phyloP scores from a whole-genome alignment of 148 eudicot species.

The Nepenthes gracilis region DNA sequence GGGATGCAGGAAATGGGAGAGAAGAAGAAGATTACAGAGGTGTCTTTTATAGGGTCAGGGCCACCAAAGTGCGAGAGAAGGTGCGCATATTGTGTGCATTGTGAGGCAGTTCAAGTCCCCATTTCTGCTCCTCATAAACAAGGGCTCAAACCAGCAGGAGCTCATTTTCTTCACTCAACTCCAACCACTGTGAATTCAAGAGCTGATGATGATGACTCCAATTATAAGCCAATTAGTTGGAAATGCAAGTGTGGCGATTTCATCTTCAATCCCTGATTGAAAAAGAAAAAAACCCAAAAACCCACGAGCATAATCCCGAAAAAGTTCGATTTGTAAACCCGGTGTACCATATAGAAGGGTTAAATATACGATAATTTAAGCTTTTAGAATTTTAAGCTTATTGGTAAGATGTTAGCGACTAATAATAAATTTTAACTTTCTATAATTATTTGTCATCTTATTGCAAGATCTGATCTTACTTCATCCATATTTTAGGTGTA shows the following conservation, averaged over 20 bases:
- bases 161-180: background rate
- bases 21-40: constrained; percentile 12
- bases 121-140: constrained; percentile 4
- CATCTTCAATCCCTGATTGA: constrained; percentile 46
- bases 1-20: background rate
- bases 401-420: no score
- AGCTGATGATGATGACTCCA: constrained; percentile 23
- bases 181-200: constrained; percentile 5
- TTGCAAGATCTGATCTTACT: no score
- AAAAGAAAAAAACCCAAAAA: no score
- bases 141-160: constrained; percentile 11
- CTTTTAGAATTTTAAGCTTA: no score
- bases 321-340: no score
- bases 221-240: constrained; percentile 71
- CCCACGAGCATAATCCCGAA: no score
- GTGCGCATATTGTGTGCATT: constrained; percentile 38
- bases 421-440: no score
- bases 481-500: no score
- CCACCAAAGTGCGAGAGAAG: constrained; percentile 50
- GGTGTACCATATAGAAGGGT: no score
- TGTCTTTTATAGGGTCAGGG: constrained; percentile 42
- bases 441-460: no score
- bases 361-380: no score
- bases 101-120: constrained; percentile 57
- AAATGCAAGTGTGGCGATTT: constrained; percentile 59